phyloP scores from a whole-genome alignment of 768 basidiomycete genomes.

The Heimioporus sp. region DNA sequence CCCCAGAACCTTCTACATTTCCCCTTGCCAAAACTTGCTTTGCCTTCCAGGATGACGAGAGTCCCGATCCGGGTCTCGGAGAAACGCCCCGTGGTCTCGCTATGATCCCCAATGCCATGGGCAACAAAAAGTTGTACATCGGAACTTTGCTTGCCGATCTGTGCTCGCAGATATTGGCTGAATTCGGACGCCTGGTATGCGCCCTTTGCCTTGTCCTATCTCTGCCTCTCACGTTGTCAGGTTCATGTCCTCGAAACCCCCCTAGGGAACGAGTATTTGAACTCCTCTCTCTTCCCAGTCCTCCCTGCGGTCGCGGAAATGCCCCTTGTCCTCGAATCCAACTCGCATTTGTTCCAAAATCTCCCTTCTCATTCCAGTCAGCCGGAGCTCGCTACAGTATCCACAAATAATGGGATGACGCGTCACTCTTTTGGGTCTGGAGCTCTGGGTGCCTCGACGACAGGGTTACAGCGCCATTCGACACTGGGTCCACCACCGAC shows the following conservation, averaged over 20 bases:
- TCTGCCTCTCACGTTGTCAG: slow-evolving; percentile 39
- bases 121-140: slow-evolving; percentile 84
- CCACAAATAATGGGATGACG: slow-evolving; percentile 39
- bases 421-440: slow-evolving; percentile 50
- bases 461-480: slow-evolving; percentile 45
- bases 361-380: slow-evolving; percentile 53
- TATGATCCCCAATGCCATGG: slow-evolving; percentile 81
- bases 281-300: slow-evolving; percentile 61
- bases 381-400: slow-evolving; percentile 44
- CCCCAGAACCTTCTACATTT: slow-evolving; percentile 63
- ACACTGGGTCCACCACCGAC: slow-evolving; percentile 41
- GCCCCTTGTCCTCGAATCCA: slow-evolving; percentile 52
- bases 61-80: slow-evolving; percentile 50
- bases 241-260: slow-evolving; percentile 78
- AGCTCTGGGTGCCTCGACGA: slow-evolving; percentile 6
- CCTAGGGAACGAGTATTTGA: slow-evolving; percentile 82
- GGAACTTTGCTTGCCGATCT: slow-evolving; percentile 87
- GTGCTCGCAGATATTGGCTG: slow-evolving; percentile 82
- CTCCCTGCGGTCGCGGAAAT: slow-evolving; percentile 62
- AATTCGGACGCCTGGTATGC: slow-evolving; percentile 82
- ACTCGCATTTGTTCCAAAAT: slow-evolving; percentile 40
- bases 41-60: slow-evolving; percentile 73
- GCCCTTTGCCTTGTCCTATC: not conserved
- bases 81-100: slow-evolving; percentile 63
- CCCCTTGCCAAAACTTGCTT: slow-evolving; percentile 83